Evolutionary conservation across 148 eudicot genomes (phyloP).

Genomic region (Selenicereus undatus): DNA sequence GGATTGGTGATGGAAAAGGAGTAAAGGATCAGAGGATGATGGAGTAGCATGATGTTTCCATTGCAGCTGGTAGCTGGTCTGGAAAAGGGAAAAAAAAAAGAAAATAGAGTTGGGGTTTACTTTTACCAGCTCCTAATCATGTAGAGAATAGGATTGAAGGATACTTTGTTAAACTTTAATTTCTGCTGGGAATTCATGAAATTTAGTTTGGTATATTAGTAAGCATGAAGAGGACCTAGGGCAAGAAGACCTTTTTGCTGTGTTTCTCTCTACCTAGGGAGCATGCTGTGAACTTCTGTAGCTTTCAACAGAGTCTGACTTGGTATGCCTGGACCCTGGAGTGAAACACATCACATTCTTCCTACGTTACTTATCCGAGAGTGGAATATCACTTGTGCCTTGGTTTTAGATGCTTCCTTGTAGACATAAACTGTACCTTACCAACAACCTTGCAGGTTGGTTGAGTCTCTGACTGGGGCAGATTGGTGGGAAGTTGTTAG

Average conservation of each 20-base stretch:
- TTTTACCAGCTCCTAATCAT: background rate
- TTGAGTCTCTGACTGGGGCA: background rate
- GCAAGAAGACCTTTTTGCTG: background rate
- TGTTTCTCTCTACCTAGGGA: background rate
- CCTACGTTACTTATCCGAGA: background rate
- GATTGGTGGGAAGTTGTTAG: background rate
- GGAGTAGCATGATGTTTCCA: background rate
- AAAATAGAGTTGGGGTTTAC: background rate
- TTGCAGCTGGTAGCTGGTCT: background rate
- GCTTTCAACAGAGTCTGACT: background rate
- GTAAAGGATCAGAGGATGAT: background rate
- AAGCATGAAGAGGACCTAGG: background rate
- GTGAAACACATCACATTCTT: background rate
- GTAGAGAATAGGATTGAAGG: background rate
- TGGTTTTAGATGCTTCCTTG: no score
- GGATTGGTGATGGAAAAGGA: background rate
- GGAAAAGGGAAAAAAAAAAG: background rate
- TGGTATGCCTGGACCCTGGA: no score
- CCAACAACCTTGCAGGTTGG: background rate
- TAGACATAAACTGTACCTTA: background rate
- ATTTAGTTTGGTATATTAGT: background rate
- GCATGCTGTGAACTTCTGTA: background rate
- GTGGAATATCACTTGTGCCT: no score
- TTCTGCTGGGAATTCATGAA: background rate
- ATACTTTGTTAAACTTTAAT: no score